Conservation (phyloP, 129 eudicot species). For the Rutidosis leptorrhynchoides region DNA sequence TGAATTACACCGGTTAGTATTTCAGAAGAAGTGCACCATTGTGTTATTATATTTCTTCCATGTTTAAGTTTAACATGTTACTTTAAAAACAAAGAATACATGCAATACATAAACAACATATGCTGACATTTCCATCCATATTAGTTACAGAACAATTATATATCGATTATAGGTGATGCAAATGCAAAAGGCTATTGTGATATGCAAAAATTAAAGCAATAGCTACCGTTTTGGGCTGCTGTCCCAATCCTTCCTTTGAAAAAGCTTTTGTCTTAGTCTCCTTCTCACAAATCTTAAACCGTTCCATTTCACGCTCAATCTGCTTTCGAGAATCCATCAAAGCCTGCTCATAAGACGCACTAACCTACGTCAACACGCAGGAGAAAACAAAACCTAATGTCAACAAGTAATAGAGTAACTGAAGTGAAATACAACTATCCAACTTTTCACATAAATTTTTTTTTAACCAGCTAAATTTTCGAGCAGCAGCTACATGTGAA, state of each 20-base stretch:
- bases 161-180: neutral
- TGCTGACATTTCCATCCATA: neutral
- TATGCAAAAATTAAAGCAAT: constrained; percentile 14
- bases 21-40: neutral
- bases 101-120: neutral
- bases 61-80: neutral
- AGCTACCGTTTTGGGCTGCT: constrained; percentile 86
- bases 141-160: neutral
- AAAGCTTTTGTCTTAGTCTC: constrained; percentile 96
- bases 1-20: neutral
- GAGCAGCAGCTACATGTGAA: neutral
- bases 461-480: neutral
- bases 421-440: constrained; percentile 23
- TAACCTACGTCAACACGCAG: constrained; percentile 95
- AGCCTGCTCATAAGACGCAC: constrained; percentile 99
- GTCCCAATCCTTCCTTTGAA: constrained; percentile 93
- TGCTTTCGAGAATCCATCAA: constrained; percentile 90
- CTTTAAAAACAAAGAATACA: neutral
- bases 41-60: neutral
- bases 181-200: constrained; percentile 9
- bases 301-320: constrained; percentile 93
- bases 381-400: constrained; percentile 49
- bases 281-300: constrained; percentile 91
- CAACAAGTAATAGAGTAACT: constrained; percentile 33
- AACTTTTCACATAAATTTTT: constrained; percentile 10